Evolutionary conservation across 345 rosid species (phyloP), one percentile per base, ranked within the genome.

Genomic region (Dipteronia sinensis): DNA sequence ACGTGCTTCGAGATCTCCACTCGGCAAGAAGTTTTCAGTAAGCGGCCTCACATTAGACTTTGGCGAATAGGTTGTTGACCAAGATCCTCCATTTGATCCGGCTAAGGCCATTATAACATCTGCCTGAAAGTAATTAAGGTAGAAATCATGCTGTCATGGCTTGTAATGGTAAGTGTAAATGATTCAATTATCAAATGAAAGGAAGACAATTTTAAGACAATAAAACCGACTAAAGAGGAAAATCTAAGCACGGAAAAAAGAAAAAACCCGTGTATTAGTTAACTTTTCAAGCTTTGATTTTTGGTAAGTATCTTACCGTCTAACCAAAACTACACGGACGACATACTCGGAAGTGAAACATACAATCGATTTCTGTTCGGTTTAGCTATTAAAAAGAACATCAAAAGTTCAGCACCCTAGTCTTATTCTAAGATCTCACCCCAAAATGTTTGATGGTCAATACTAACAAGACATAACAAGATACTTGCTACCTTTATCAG

Each of bases 91-190:
- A 63, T 89, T 96, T 74, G 98, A 96, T 79, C 99, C 95, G 40
- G 99, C 99, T 69, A 96, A 81, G 27, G 97, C 91, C 99, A 96
- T 92, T 82, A 96, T 96, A 76, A 90, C 88, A 78, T 96, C 98
- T 23, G 97, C 98, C 99, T 96, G 92, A 83, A 82, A 81, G 70
- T 65, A 61, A 73, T 71, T 74, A 19, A 80, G n/a, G 67, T 64
- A 68, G 77, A 76, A 77, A 70, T 71, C 34, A 72, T 27, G 29
- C 61, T 59, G 73, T 76, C 74, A 79, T 20, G 56, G 56, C 53
- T 59, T 34, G 55, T 34, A 65, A 66, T 17, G 66, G 62, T 66
- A 59, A 31, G 4, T 2, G 16, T 23, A 69, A 67, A 47, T 7
- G 47, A 63, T 44, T 67, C 53, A 16, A 27, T 23, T 29, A 19